Evolutionary conservation across 2,329 filamentous ascomycete genomes (phyloP), one percentile per base, ranked within the genome.

Genomic region (Clonostachys solani): DNA sequence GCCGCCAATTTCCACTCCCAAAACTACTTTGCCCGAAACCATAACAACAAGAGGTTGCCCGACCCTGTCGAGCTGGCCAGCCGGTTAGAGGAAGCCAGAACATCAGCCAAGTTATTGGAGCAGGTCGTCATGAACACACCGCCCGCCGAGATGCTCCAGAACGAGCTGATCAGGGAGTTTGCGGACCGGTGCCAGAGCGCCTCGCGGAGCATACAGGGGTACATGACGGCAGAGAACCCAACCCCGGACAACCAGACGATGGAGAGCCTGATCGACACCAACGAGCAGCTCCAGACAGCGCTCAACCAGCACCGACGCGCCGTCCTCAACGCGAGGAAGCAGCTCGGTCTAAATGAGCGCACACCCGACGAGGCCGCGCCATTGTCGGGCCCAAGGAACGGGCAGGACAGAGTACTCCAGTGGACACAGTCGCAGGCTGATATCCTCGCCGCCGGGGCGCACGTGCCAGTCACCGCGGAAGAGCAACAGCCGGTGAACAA

Each of bases 161-260:
- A 95, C 60, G 92, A 96, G n/a, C 77, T 99, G 45, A 84, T 96
- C 63, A 87, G 86, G 61, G 94, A 99, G 69, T 97, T 99, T 62
- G 83, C 86, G 43, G 86, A 94, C 56, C 85, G 94, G 19, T 97
- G 92, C 61, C 83, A 86, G 52, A 80, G 83, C 47, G 92, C 92
- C 5, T 86, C 88, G 45, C 80, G 85, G 46, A 89, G 87, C 60
- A 83, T 97, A 56, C 91, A 96, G 60, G 76, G 77, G 33, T 97
- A 95, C 68, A 96, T 97, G 74, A 77, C 84, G 40, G 81, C 84
- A 42, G 84, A 87, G 48, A 80, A 89, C 61, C 92, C 92, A 0
- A 63, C 81, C 1, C 92, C 92, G 0, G 94, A 97, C 64, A 92
- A 96, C 59, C 87, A 96, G 55, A 97, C 92, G 2, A 90, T 97